These are phyloP conservation scores for Trichoderma parareesei DNA, from an alignment of 495 filamentous ascomycete species.

Conservation along the genomic window DNA sequence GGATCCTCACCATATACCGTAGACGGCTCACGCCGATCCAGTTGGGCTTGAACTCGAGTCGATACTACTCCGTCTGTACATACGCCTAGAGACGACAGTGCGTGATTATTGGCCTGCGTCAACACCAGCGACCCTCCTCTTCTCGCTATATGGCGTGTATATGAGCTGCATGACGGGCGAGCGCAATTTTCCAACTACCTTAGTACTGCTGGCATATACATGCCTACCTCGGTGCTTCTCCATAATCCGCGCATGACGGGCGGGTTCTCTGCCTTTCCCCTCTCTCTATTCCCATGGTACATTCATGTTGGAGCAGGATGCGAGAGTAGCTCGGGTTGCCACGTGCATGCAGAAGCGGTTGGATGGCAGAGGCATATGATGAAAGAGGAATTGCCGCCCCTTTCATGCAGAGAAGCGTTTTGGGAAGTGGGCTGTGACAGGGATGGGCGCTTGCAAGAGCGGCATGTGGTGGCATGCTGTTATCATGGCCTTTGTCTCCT, in stretches of 20 bases:
- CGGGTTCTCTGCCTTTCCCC: too few species aligned
- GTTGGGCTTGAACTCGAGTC: background rate
- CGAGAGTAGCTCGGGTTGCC: background rate
- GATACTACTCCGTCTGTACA: too few species aligned
- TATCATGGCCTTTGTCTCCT: background rate
- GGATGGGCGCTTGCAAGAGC: background rate
- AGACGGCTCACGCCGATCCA: background rate
- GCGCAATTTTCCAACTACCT: background rate
- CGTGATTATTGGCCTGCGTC: background rate
- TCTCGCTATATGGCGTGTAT: background rate
- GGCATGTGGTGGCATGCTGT: conserved; percentile 5
- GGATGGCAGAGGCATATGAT: background rate
- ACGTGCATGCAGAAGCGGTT: conserved; percentile 9
- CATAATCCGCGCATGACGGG: background rate
- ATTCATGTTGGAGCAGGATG: background rate
- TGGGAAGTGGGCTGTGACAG: background rate
- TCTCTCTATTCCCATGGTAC: background rate
- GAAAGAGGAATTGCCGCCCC: background rate
- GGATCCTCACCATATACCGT: background rate
- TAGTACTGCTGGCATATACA: too few species aligned
- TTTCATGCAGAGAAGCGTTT: background rate
- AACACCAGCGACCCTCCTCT: background rate
- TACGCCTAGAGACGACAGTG: background rate
- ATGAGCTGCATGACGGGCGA: background rate
- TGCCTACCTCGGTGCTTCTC: background rate